Evolutionary conservation across 768 basidiomycete genomes (phyloP), one percentile per base, ranked within the genome.

Genomic region (Hygrophoropsis aurantiaca): DNA sequence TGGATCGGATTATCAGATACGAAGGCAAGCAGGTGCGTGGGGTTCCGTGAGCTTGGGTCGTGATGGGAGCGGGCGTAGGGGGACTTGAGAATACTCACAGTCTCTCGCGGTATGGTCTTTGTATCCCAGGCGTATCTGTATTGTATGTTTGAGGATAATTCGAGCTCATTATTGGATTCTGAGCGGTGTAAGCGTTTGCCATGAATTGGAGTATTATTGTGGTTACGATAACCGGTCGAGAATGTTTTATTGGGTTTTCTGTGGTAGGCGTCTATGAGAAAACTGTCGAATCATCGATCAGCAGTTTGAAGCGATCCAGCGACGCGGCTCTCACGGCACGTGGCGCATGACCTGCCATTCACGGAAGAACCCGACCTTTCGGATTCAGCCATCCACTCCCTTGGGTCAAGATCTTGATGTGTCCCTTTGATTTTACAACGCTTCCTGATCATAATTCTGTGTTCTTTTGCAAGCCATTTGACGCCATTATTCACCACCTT

Each of bases 41-140:
- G 48, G 46, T 44, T 37, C 41, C 37, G 46, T 46, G 56, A 35
- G 50, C 44, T 50, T 47, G 45, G 45, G 36, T 46, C 42, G 30
- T 51, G 50, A 33, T 51, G 50, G 33, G 46, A 46, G 50, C 30
- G 41, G 40, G 36, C 11, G 57, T 57, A 23, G 44, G 44, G 54
- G 46, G 42, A 51, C 47, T 49, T 46, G 53, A 36, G 47, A 44
- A 44, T 21, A 63, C 64, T 62, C 56, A 72, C 70, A 72, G 58
- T 49, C 68, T 59, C 49, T 71, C 70, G 37, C 59, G 33, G 3
- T 58, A 48, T 0, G 58, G 37, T 9, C 64, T 55, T 35, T 66
- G 62, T 13, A n/a, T n/a, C n/a, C n/a, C n/a, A n/a, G 62, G 62
- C 33, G 64, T 60, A 42, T 24, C 16, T 8, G 25, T 25, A 5